Base-by-base conservation (phyloP, 495 filamentous ascomycete genomes). In the Neurospora hispaniola region DNA sequence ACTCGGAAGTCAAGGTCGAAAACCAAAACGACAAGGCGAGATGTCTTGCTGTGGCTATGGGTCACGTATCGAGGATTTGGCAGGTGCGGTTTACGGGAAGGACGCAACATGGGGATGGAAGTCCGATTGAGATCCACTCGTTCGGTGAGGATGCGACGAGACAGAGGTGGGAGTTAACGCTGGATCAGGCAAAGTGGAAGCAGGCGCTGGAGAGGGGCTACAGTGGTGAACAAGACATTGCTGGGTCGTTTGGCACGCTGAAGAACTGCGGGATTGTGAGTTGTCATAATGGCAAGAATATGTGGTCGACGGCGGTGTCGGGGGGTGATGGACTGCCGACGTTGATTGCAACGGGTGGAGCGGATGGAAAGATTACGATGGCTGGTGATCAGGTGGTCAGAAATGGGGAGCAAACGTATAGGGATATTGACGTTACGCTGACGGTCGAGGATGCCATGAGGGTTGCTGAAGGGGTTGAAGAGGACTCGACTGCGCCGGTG, bases 11-110 rank as follows among this genome's bases (percentile, higher is more conserved):
- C 10, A 77, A 59, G 39, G n/a, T 71, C 18, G 74, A 74, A n/a
- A 75, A 77, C 27, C 66, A 71, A 20, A 70, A 69, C 12, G 74
- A 78, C 42, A 59, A 73, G 8, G 41, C 76, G 8, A 80, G 79
- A 62, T 82, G 82, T 69, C 70, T 96, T 46, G 92, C 91, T 2
- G 88, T 87, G 18, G 89, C 85, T 0, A 96, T 93, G 90, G 95
- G 92, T 0, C 96, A 99, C 82, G 80, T 86, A 4, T 96, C 96
- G 42, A 88, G 96, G 48, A 96, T 98, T 74, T 99, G 96, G 96
- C 86, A 88, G 68, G 88, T 96, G 1, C 86, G 86, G 72, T 96
- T 97, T 11, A 71, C 74, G 4, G 78, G 71, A 5, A 74, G 48
- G 9, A 69, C n/a, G 42, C 77, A 78, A 10, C 71, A 71, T 70